phyloP scores from a whole-genome alignment of 2,329 filamentous ascomycete genomes.

The Epichloe brachyelytri region DNA sequence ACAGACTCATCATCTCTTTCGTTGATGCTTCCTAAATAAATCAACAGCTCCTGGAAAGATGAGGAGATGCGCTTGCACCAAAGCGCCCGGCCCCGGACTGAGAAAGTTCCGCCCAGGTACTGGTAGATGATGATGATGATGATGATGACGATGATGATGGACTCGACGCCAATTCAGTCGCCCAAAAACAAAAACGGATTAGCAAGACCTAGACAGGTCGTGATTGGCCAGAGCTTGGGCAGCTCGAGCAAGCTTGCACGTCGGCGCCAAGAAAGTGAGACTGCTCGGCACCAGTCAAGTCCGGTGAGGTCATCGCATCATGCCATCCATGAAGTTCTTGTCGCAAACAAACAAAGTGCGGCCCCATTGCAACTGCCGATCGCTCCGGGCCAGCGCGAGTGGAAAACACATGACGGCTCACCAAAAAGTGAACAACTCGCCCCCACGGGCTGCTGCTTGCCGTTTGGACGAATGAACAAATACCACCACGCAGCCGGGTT shows the following conservation, averaged over 20 bases:
- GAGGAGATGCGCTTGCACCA: background rate
- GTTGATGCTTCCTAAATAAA: no score
- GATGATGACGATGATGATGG: background rate
- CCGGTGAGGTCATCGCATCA: conserved; percentile 7
- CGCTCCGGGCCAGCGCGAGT: background rate
- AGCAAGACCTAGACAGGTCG: background rate
- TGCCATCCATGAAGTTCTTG: background rate
- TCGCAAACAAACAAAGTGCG: background rate
- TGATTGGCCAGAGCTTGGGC: conserved; percentile 1
- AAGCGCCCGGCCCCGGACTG: background rate
- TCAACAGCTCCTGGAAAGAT: background rate
- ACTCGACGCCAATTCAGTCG: background rate
- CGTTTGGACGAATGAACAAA: background rate
- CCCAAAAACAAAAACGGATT: background rate
- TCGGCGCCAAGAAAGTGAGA: background rate
- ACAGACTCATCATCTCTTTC: background rate
- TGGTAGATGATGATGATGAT: no score
- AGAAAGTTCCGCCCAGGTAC: background rate
- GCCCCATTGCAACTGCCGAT: conserved; percentile 6
- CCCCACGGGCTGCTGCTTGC: no score
- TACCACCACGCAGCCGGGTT: no score
- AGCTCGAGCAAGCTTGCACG: background rate
- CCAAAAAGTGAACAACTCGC: no score
- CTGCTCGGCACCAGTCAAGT: conserved; percentile 2
- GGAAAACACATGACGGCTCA: background rate